Evolutionary conservation across 192 early-diverging fungal genomes (phyloP), one percentile per base, ranked within the genome.

Genomic region (Entomortierella beljakovae): DNA sequence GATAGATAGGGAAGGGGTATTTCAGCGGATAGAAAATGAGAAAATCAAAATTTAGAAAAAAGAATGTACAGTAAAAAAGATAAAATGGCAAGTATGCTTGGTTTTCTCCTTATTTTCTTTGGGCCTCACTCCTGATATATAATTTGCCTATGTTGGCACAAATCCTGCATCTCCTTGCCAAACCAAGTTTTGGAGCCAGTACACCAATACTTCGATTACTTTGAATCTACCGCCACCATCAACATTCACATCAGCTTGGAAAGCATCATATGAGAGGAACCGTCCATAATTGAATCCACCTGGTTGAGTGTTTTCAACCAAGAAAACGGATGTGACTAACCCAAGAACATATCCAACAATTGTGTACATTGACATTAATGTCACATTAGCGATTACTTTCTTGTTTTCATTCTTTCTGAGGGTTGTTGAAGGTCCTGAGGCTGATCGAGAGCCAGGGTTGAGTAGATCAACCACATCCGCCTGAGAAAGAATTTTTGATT

Each of bases 121-220:
- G 4, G 43, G 15, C 20, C 15, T 20, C 13, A 38, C 6, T 13
- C 37, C 13, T 38, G 37, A 6, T 18, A n/a, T 26, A 20, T 57
- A 2, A 2, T 20, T 57, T 31, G 26, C 57, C 55, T 55, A 76
- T 6, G 72, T 76, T n/a, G 72, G 72, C 4, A 76, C 59, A 49
- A 37, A 76, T 0, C 52, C 64, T 20, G 64, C 72, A 20, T 77
- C 74, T 26, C 51, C 66, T 8, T 77, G 74, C 65, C 65, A 77
- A 49, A 77, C 74, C 26, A 77, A 54, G 60, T 77, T 77, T 55
- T 77, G 74, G 5, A 77, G 38, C 74, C 74, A 77, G 55, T 77
- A 77, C 0, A 69, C 65, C 48, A 77, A n/a, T 38, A 77, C 51
- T 26, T 77, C 74, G 2, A 77, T 55, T n/a, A 77, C 66, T 56